Evolutionary conservation across 2,329 filamentous ascomycete genomes (phyloP), one percentile per base, ranked within the genome.

Genomic region (Fusarium buharicum): DNA sequence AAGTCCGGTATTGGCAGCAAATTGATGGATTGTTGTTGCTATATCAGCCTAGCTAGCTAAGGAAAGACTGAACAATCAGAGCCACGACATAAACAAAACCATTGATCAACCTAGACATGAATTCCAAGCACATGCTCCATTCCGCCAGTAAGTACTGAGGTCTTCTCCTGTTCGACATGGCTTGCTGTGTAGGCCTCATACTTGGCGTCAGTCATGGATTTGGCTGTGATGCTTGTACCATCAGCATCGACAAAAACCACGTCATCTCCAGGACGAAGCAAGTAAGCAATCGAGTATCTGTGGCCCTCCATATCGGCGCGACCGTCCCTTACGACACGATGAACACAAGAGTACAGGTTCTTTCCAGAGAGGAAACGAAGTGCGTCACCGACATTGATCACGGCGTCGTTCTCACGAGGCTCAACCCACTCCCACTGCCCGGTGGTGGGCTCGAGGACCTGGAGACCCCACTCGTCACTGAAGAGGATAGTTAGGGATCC

Each of bases 321-420:
- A 14, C 52, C 52, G 16, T 51, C 34, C 6, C 52, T 46, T 4
- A 56, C 11, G 3, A 59, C 52, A 3, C 56, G 52, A 36, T 59
- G 52, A 2, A 56, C 31, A 2, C 46, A 41, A 4, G 56, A 59
- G 6, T 12, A n/a, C 11, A 50, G 41, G 3, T 28, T 36, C n/a
- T 58, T 62, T 11, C 33, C 40, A 7, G 52, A 62, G 5, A 62
- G 57, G 16, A 62, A 58, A 1, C 59, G 18, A 11, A 62, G 31
- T 0, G 53, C 52, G 14, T 58, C 53, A 2, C 22, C 53, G 2
- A 59, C 36, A 1, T 58, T 58, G 7, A 59, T 18, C 16, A 59
- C 58, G 2, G 22, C 30, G 16, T 58, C 34, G 2, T 34, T 30
- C 2, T 24, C 18, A 2, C 53, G 40, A 6, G 53, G 53, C 30